Conservation (phyloP, 352 stramenopile genomes). For the Thraustotheca clavata region DNA sequence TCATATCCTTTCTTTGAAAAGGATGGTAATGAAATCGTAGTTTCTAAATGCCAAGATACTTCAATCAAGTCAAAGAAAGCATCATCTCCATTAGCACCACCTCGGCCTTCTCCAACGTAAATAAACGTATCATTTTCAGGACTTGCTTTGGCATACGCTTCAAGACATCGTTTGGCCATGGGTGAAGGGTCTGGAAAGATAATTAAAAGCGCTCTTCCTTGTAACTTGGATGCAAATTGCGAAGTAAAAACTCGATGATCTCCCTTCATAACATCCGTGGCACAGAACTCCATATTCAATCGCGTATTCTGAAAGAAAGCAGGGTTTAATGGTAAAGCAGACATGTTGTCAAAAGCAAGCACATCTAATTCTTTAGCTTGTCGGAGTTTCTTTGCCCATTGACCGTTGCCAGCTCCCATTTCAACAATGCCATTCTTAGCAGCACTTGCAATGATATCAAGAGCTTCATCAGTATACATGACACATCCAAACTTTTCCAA, state of each 20-base stretch:
- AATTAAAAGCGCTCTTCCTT: constrained; percentile 42
- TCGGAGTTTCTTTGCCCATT: constrained; percentile 16
- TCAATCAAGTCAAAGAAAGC: constrained; percentile 53
- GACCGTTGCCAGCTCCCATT: constrained; percentile 22
- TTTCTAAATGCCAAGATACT: constrained; percentile 24
- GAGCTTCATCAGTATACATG: constrained; percentile 35
- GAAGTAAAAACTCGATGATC: constrained; percentile 13
- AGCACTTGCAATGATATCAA: constrained; percentile 25
- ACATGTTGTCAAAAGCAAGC: constrained; percentile 23
- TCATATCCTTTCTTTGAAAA: constrained; percentile 57
- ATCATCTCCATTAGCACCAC: constrained; percentile 47
- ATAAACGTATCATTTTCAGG: constrained; percentile 36
- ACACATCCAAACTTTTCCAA: constrained; percentile 40
- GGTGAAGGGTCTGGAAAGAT: constrained; percentile 48
- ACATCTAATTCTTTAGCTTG: constrained; percentile 6
- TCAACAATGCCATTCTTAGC: not conserved
- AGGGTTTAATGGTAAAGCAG: constrained; percentile 5
- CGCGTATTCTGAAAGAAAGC: not conserved
- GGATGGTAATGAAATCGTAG: constrained; percentile 28
- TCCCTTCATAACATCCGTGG: constrained; percentile 14
- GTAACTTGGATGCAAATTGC: constrained; percentile 30
- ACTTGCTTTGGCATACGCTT: constrained; percentile 32
- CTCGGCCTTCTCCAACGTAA: constrained; percentile 56
- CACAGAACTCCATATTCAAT: not conserved
- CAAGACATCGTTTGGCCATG: constrained; percentile 44